A percentile compares a stretch with the other conserved stretches of the same genome.
Evolutionary conservation across 2,329 filamentous ascomycete genomes (phyloP).

Genomic region (Ophiostoma quercus): DNA sequence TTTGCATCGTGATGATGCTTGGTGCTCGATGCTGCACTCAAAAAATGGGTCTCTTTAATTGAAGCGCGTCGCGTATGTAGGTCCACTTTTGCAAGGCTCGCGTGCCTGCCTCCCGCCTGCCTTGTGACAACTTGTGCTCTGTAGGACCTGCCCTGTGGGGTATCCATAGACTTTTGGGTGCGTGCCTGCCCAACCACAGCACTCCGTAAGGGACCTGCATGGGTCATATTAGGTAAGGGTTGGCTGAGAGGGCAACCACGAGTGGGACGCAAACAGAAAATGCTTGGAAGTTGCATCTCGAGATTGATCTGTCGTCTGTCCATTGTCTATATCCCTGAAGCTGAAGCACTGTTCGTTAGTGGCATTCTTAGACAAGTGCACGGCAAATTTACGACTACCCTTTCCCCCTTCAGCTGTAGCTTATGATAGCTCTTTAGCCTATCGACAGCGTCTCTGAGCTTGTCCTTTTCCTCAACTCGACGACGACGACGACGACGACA

Average conservation of each 20-base stretch:
- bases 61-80: constrained; percentile 1
- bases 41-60: background rate
- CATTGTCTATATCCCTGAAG: background rate
- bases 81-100: background rate
- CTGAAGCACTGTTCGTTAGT: background rate
- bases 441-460: background rate
- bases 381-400: background rate
- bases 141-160: background rate
- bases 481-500: constrained; percentile 2
- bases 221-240: constrained; percentile 5
- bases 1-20: too few species aligned
- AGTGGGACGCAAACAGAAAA: constrained; percentile 14
- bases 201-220: background rate
- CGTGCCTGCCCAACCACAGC: background rate
- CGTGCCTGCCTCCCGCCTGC: constrained; percentile 2
- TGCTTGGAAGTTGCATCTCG: background rate
- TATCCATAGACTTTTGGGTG: too few species aligned
- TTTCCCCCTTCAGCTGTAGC: background rate
- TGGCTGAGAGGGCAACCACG: constrained; percentile 9
- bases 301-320: background rate
- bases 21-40: background rate
- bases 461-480: background rate
- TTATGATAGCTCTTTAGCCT: background rate
- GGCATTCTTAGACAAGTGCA: background rate
- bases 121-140: background rate